These are phyloP conservation scores for Kwoniella sp. DNA, from an alignment of 768 basidiomycete species.

Conservation along the genomic window DNA sequence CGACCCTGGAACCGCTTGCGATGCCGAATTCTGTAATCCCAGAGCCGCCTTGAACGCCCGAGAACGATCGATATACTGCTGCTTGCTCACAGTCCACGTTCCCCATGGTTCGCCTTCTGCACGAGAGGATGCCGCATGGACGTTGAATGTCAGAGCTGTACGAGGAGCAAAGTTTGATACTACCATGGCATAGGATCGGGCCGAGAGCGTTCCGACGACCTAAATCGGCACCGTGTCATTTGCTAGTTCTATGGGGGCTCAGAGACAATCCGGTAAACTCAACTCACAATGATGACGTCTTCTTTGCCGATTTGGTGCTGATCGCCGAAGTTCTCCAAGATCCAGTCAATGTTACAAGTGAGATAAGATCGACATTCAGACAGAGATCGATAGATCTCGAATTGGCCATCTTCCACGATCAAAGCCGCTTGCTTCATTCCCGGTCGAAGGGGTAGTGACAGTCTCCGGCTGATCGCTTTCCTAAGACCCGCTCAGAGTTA, in stretches of 20 bases:
- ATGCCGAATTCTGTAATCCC: background rate
- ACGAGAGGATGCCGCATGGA: slow-evolving; percentile 60
- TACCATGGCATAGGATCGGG: slow-evolving; percentile 73
- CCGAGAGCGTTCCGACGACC: slow-evolving; percentile 66
- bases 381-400: slow-evolving; percentile 68
- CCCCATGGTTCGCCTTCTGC: slow-evolving; percentile 71
- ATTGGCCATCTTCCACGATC: slow-evolving; percentile 70
- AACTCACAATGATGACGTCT: slow-evolving; percentile 62
- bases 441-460: slow-evolving; percentile 66
- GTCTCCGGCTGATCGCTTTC: slow-evolving; percentile 60
- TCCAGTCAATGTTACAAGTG: slow-evolving; percentile 66
- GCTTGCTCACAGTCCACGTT: slow-evolving; percentile 60
- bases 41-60: slow-evolving; percentile 1
- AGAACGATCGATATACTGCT: background rate
- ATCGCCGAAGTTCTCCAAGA: slow-evolving; percentile 64
- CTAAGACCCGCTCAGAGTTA: slow-evolving; percentile 39
- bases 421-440: slow-evolving; percentile 71
- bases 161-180: slow-evolving; percentile 60
- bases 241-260: background rate
- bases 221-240: background rate
- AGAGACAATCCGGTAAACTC: background rate
- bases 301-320: slow-evolving; percentile 62
- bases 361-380: slow-evolving; percentile 75
- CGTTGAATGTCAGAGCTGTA: slow-evolving; percentile 62
- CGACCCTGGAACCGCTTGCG: background rate